Conservation (phyloP, 495 filamentous ascomycete genomes). For the Podospora didyma region DNA sequence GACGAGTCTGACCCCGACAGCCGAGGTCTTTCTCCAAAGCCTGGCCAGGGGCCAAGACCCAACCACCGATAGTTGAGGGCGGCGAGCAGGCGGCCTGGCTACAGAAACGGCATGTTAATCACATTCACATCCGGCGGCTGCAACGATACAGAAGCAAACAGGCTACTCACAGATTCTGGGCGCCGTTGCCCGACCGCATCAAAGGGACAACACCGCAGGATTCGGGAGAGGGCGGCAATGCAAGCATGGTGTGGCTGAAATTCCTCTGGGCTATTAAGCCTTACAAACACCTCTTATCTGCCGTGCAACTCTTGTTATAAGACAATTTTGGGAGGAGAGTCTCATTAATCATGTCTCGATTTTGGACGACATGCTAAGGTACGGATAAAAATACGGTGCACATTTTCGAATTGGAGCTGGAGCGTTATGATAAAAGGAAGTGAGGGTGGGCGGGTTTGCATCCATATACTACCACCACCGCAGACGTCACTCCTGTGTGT, state of each 20-base stretch:
- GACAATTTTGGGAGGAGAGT: too few species aligned
- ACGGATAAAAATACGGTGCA: too few species aligned
- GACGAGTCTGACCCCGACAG: conserved; percentile 5
- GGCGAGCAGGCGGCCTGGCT: conserved; percentile 1
- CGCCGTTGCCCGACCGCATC: neutral
- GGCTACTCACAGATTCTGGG: neutral
- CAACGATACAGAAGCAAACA: neutral
- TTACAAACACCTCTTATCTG: too few species aligned
- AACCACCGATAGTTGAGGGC: conserved; percentile 16
- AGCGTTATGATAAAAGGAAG: too few species aligned
- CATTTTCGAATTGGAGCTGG: too few species aligned
- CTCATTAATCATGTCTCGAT: too few species aligned
- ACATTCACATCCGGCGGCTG: neutral
- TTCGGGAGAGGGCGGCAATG: neutral
- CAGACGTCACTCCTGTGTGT: too few species aligned
- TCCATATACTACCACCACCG: too few species aligned
- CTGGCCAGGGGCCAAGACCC: neutral
- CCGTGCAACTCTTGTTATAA: too few species aligned
- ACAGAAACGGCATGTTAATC: neutral
- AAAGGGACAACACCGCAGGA: neutral
- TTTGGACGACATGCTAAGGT: too few species aligned
- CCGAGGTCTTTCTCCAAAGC: neutral
- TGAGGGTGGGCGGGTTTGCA: too few species aligned
- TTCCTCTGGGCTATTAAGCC: too few species aligned
- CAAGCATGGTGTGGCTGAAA: neutral